Evolutionary conservation across 371 early-diverging fungal genomes (phyloP).

Genomic region (Massospora cicadina): DNA sequence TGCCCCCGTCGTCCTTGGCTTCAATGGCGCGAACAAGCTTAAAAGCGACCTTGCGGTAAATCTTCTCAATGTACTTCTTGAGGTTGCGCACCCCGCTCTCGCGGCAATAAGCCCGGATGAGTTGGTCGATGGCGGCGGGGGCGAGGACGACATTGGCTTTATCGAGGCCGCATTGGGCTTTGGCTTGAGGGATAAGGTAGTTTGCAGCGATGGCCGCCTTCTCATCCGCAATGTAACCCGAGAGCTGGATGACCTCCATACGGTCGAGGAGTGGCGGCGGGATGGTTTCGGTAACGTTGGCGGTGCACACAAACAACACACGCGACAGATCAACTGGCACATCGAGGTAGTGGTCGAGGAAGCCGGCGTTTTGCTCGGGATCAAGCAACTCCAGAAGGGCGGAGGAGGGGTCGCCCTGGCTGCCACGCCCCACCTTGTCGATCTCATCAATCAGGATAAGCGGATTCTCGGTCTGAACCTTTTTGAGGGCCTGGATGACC

Average conservation of each 20-base stretch:
- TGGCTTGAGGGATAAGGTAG: slow-evolving; percentile 74
- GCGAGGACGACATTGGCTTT: slow-evolving; percentile 48
- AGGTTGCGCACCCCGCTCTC: slow-evolving; percentile 94
- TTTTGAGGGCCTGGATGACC: slow-evolving; percentile 91
- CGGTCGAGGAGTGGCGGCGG: slow-evolving; percentile 92
- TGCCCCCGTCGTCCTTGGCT: slow-evolving; percentile 20
- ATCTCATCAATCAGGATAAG: slow-evolving; percentile 93
- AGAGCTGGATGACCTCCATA: slow-evolving; percentile 91
- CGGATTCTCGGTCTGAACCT: slow-evolving; percentile 93
- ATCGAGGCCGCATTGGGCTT: slow-evolving; percentile 58
- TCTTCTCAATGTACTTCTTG: slow-evolving; percentile 94
- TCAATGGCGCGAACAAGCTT: slow-evolving; percentile 49
- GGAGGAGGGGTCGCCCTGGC: slow-evolving; percentile 92
- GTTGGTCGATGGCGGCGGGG: slow-evolving; percentile 52
- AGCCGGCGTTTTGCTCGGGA: slow-evolving; percentile 89
- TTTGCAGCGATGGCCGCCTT: slow-evolving; percentile 86
- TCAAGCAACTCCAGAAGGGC: slow-evolving; percentile 90
- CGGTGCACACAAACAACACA: slow-evolving; percentile 94
- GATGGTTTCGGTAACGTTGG: slow-evolving; percentile 88
- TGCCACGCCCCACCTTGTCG: slow-evolving; percentile 92
- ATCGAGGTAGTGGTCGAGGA: slow-evolving; percentile 97
- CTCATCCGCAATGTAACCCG: slow-evolving; percentile 92
- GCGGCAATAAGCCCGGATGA: slow-evolving; percentile 83
- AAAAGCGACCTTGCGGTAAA: slow-evolving; percentile 90
- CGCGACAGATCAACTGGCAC: slow-evolving; percentile 91